phyloP scores from a whole-genome alignment of 495 filamentous ascomycete species.

The Aspergillus nidulans region DNA sequence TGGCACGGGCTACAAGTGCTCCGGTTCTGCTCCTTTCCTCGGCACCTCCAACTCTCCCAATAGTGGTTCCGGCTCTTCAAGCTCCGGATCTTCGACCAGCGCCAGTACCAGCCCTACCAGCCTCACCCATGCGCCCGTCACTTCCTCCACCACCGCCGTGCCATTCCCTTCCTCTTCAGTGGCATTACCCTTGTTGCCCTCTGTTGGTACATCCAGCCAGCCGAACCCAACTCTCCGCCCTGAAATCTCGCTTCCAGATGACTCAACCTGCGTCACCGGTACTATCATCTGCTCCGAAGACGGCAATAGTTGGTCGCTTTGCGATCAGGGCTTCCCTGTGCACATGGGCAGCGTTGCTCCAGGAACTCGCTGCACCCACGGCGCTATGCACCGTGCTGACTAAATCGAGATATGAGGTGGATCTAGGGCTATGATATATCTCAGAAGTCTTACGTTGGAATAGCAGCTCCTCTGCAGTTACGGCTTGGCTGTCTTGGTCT shows the following conservation, averaged over 20 bases:
- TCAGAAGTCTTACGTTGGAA: too few relatives aligned
- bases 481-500: neutral
- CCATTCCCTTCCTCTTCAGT: neutral
- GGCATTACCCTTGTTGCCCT: neutral
- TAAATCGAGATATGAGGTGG: too few relatives aligned
- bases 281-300: constrained; percentile 37
- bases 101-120: neutral
- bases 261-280: constrained; percentile 22
- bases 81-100: neutral
- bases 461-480: too few relatives aligned
- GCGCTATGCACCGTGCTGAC: constrained; percentile 21
- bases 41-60: constrained; percentile 11
- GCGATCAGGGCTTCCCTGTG: constrained; percentile 27
- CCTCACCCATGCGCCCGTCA: constrained; percentile 11
- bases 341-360: constrained; percentile 40
- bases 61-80: neutral
- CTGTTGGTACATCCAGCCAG: neutral
- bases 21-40: constrained; percentile 25
- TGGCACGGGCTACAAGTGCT: constrained; percentile 29
- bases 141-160: neutral
- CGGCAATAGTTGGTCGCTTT: constrained; percentile 35
- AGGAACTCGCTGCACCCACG: constrained; percentile 35
- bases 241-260: neutral
- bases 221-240: constrained; percentile 15
- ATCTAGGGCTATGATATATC: too few relatives aligned